Evolutionary conservation across 1,139 yeast species (phyloP).

Genomic region (Pichia inconspicua): DNA sequence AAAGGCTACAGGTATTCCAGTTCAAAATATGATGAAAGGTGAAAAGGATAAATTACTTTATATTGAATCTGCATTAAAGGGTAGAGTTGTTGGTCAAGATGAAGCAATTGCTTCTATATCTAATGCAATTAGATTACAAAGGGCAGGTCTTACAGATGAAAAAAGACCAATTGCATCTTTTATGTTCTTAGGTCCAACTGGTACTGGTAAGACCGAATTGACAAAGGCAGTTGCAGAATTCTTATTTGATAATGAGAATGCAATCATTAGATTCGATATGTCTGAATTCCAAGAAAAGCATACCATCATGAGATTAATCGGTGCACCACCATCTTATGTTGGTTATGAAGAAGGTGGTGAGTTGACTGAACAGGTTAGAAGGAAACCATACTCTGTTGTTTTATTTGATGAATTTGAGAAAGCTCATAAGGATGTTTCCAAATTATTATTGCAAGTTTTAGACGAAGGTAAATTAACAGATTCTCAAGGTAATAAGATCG

Average conservation of each 20-base stretch:
- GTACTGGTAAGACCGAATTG: slow-evolving; percentile 95
- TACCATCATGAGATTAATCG: slow-evolving; percentile 80
- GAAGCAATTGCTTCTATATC: slow-evolving; percentile 86
- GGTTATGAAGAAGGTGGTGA: slow-evolving; percentile 96
- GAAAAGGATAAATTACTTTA: slow-evolving; percentile 83
- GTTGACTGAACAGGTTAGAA: slow-evolving; percentile 87
- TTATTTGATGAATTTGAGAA: slow-evolving; percentile 94
- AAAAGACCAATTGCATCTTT: slow-evolving; percentile 94
- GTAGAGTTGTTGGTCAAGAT: slow-evolving; percentile 88
- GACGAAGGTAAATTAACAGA: slow-evolving; percentile 95
- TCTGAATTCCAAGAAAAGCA: slow-evolving; percentile 96
- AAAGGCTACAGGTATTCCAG: slow-evolving; percentile 93
- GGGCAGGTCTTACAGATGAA: slow-evolving; percentile 93
- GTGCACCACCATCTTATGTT: slow-evolving; percentile 97
- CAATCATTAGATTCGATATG: slow-evolving; percentile 92
- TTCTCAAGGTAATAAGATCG: slow-evolving; percentile 88
- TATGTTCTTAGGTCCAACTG: slow-evolving; percentile 95
- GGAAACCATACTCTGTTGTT: slow-evolving; percentile 90
- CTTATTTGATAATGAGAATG: slow-evolving; percentile 76
- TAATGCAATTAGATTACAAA: slow-evolving; percentile 89
- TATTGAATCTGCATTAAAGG: slow-evolving; percentile 74
- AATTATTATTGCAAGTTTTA: slow-evolving; percentile 78
- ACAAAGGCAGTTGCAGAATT: slow-evolving; percentile 90
- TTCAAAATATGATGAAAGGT: slow-evolving; percentile 84
- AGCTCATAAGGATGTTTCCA: slow-evolving; percentile 91